A percentile compares a stretch with the other conserved stretches of the same genome.
These are phyloP conservation scores for Tricholoma sp. DNA, from an alignment of 768 basidiomycete genomes.

Conservation along the genomic window DNA sequence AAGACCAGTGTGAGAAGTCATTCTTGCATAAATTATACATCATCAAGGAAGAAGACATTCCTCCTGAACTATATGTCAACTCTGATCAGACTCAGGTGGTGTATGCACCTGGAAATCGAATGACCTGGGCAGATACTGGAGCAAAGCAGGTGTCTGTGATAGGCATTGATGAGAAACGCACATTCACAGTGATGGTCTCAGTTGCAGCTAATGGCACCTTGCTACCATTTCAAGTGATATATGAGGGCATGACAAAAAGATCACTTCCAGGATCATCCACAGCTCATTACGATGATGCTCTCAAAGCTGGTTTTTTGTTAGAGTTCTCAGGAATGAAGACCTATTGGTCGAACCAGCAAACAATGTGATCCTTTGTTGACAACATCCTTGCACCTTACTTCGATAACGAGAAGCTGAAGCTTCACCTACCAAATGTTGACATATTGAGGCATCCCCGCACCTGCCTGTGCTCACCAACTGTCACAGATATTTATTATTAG, in stretches of 20 bases:
- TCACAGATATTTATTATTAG: too few relatives aligned
- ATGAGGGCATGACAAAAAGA: slow-evolving; percentile 15
- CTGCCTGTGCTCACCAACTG: too few relatives aligned
- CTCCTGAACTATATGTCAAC: slow-evolving; percentile 24
- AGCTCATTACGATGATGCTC: too few relatives aligned
- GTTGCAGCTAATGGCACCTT: slow-evolving; percentile 16
- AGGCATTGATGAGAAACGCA: slow-evolving; percentile 24
- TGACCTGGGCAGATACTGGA: slow-evolving; percentile 21
- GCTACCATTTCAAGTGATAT: slow-evolving; percentile 31
- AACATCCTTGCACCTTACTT: background rate
- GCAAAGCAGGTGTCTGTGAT: slow-evolving; percentile 27
- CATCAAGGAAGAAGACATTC: slow-evolving; percentile 28
- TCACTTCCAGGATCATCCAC: background rate
- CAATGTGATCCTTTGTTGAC: background rate
- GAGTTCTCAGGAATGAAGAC: slow-evolving; percentile 7
- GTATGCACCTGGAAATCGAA: slow-evolving; percentile 21
- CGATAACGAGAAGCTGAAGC: background rate
- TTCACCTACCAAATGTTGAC: background rate
- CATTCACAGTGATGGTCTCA: background rate
- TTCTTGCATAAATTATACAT: slow-evolving; percentile 16
- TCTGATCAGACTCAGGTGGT: slow-evolving; percentile 30
- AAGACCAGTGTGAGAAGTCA: slow-evolving; percentile 21
- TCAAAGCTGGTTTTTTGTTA: background rate
- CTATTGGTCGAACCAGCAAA: slow-evolving; percentile 23
- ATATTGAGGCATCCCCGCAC: too few relatives aligned